These are phyloP conservation scores for Paramecium sexaurelia DNA, from an alignment of 73 alveolate species.

Conservation along the genomic window DNA sequence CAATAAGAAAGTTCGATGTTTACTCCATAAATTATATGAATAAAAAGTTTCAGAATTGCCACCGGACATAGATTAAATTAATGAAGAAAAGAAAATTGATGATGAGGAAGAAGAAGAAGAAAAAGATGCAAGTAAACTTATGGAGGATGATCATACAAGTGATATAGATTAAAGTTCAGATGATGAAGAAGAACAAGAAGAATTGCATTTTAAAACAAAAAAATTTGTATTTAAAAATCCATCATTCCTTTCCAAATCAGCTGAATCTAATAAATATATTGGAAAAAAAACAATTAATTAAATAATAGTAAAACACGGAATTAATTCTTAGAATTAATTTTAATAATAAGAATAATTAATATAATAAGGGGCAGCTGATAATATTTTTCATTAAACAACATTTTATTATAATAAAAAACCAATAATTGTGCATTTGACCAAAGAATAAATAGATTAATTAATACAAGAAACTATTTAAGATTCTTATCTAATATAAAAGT, in stretches of 20 bases:
- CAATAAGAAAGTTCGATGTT: neutral
- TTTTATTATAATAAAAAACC: neutral
- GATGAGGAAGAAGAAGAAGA: slow-evolving; percentile 70
- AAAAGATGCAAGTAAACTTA: slow-evolving; percentile 40
- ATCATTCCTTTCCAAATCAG: neutral
- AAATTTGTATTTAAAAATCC: neutral
- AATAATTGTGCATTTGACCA: neutral
- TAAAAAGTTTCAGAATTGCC: neutral
- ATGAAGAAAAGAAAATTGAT: neutral
- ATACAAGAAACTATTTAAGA: neutral
- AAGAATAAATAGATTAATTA: neutral
- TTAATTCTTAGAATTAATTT: neutral
- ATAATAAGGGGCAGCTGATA: neutral
- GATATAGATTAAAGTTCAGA: slow-evolving; percentile 24
- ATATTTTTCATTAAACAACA: neutral
- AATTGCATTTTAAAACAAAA: neutral
- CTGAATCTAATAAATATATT: slow-evolving; percentile 15
- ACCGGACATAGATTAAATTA: neutral
- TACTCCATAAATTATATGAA: neutral
- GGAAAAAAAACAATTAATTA: neutral
- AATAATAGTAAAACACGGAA: too few species aligned
- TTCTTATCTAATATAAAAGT: neutral
- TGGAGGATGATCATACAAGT: slow-evolving; percentile 1
- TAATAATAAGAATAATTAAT: neutral
- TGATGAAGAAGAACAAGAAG: slow-evolving; percentile 54